Conservation (phyloP, 1,284 basidiomycete genomes). For the Flammula alnicola region DNA sequence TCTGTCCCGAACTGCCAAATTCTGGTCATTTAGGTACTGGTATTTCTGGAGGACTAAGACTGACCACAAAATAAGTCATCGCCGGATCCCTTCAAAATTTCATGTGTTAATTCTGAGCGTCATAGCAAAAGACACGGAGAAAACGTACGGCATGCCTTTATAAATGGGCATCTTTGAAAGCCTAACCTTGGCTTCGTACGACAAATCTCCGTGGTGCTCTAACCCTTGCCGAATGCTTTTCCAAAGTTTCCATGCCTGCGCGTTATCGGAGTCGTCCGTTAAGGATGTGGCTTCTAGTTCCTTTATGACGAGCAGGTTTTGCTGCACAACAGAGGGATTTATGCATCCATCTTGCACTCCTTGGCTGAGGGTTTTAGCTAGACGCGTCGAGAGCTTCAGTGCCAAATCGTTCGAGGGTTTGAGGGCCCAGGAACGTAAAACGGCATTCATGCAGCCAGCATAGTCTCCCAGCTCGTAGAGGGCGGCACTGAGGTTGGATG, state of each 20-base stretch:
- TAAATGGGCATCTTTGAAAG: no score
- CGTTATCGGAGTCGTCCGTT: conserved; percentile 6
- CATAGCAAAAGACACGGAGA: no score
- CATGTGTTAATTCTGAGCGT: no score
- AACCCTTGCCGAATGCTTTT: no score
- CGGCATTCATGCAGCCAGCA: conserved; percentile 24
- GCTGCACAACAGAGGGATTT: conserved; percentile 7
- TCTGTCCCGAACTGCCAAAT: conserved; percentile 24
- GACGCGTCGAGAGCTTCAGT: conserved; percentile 26
- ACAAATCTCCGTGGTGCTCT: no score
- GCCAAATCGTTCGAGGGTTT: conserved; percentile 15
- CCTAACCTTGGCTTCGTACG: no score
- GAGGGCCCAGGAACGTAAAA: conserved; percentile 30
- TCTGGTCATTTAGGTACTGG: conserved; percentile 18
- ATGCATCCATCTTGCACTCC: conserved; percentile 24
- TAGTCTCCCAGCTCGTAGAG: conserved; percentile 39
- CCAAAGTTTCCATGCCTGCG: no score
- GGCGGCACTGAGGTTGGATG: conserved; percentile 40
- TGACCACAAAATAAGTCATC: no score
- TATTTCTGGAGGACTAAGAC: conserved; percentile 20
- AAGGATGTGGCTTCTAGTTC: conserved; percentile 16
- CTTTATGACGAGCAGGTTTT: conserved; percentile 16
- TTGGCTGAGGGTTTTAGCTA: conserved; percentile 27
- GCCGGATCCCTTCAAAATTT: no score
- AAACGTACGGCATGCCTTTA: no score